Percentiles rank a stretch among this genome's conserved stretches.
phyloP scores from a whole-genome alignment of 2,329 filamentous ascomycete species.

The Fonsecaea multimorphosa region DNA sequence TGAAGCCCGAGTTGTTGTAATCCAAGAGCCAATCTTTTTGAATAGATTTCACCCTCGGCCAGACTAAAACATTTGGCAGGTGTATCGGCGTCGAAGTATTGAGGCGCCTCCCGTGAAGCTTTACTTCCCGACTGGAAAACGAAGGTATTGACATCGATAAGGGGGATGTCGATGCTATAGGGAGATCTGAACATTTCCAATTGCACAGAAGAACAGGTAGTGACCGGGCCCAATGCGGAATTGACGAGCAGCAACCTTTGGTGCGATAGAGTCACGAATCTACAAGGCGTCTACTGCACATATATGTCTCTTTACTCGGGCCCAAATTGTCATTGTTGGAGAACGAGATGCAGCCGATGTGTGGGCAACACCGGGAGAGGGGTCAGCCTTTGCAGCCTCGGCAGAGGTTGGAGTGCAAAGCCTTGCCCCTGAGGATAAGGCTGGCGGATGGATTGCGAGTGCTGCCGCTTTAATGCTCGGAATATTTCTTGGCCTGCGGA shows the following conservation, averaged over 20 bases:
- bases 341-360: background rate
- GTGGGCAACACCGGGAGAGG: background rate
- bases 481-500: conserved; percentile 5
- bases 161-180: conserved; percentile 3
- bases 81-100: conserved; percentile 6
- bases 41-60: conserved; percentile 1
- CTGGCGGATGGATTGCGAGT: background rate
- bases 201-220: too few species aligned
- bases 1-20: conserved; percentile 18
- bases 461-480: background rate
- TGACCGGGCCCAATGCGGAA: background rate
- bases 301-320: background rate
- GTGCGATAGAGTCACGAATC: background rate
- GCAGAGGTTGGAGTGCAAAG: background rate
- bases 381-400: background rate
- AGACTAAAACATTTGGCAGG: conserved; percentile 10
- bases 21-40: background rate
- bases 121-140: conserved; percentile 4
- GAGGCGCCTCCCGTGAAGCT: conserved; percentile 2
- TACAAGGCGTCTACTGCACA: background rate
- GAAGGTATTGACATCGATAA: conserved; percentile 7
- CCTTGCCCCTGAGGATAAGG: background rate
- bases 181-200: conserved; percentile 10
- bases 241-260: background rate
- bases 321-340: background rate